phyloP scores from a whole-genome alignment of 306 rosid genomes.

The Oxytropis ochrocephala region DNA sequence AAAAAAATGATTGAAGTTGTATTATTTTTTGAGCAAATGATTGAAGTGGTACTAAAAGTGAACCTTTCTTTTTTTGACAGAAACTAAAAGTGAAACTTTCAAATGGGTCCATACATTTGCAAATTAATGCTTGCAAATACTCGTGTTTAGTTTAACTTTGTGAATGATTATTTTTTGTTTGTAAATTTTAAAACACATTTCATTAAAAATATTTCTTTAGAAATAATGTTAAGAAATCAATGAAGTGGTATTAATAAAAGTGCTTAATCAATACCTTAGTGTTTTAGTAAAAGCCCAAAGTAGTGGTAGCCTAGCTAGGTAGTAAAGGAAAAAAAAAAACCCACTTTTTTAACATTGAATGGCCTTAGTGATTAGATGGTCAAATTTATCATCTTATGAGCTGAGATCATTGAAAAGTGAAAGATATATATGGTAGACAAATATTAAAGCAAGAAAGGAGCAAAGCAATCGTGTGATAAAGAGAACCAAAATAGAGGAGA shows the following conservation, averaged over 20 bases:
- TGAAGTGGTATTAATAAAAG: neutral
- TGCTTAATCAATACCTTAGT: slow-evolving; percentile 5
- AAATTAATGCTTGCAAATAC: neutral
- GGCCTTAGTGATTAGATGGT: slow-evolving; percentile 31
- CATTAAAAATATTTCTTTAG: neutral
- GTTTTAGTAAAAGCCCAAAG: slow-evolving; percentile 19
- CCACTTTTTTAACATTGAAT: slow-evolving; percentile 16
- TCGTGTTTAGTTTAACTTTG: neutral
- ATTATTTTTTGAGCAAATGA: no score
- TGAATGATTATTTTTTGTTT: neutral
- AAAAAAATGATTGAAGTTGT: no score
- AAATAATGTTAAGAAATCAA: slow-evolving; percentile 5
- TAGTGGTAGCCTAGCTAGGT: slow-evolving; percentile 4
- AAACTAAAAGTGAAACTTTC: neutral
- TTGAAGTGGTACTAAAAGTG: neutral
- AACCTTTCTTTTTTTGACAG: no score
- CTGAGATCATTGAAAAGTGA: slow-evolving; percentile 25
- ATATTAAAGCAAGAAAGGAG: slow-evolving; percentile 29
- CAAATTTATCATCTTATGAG: slow-evolving; percentile 38
- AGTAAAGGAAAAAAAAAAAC: neutral
- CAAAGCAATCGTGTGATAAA: slow-evolving; percentile 15
- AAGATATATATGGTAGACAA: slow-evolving; percentile 9
- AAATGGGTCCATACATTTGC: neutral
- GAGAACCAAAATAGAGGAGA: slow-evolving; percentile 2
- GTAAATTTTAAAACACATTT: neutral